Base-by-base conservation (phyloP, 306 rosid genomes). In the Acmispon strigosus region DNA sequence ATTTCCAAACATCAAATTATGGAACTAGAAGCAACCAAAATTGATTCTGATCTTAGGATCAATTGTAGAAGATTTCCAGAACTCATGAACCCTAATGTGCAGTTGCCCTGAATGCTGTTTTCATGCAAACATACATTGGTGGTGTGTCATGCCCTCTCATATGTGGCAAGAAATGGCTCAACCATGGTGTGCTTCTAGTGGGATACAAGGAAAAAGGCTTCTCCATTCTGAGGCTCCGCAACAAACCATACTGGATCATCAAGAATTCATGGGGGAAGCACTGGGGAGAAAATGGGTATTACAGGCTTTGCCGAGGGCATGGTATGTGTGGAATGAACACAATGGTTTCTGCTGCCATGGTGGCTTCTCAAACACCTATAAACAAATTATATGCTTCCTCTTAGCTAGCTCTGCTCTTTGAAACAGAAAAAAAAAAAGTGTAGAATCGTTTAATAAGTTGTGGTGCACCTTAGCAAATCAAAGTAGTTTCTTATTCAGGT, bases 111-210 rank as follows among this genome's bases (percentile, higher is more conserved):
- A 94, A 94, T 16, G 87, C 95, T 0, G 29, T 90, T 69, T 90
- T 84, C 85, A 94, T 90, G 97, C 98, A 94, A 84, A 90, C 98
- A 0, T 90, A 90, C 86, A 79, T 84, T 7, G 94, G 98, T 1
- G 97, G 98, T 22, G 96, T 94, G 0, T 94, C 97, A 3, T 94
- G 98, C 60, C 98, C 97, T 5, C 74, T 90, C 0, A 87, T 94
- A 0, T 94, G 97, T 74, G 48, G 87, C 57, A 94, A 86, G 90
- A 85, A 52, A 44, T 19, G 69, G 78, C 42, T 90, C 10, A 83
- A 89, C 77, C 97, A 94, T 37, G 97, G 98, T 5, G 96, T 87
- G 3, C 70, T 94, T 15, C 86, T 94, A 0, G 98, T 89, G 44
- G 95, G 97, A 3, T 94, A 90, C 13, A 89, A 86, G 11, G 69